phyloP scores from a whole-genome alignment of 108 stramenopile species.

The Pseudonitzschia pungens region DNA sequence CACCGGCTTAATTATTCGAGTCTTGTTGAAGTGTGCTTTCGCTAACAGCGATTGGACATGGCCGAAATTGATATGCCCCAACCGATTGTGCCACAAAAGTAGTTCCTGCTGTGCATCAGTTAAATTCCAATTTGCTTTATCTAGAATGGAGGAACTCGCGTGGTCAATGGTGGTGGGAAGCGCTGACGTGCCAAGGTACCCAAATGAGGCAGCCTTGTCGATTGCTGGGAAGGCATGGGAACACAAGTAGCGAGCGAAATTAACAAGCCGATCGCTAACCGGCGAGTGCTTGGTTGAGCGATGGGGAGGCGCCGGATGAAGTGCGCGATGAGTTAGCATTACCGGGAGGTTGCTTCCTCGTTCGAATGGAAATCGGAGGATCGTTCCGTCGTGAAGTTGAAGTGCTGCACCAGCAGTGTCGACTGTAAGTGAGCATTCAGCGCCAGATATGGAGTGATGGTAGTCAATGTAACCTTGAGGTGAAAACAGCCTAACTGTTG shows the following conservation, averaged over 20 bases:
- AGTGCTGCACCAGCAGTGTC: not conserved
- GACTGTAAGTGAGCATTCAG: not conserved
- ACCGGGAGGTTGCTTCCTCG: conserved; percentile 25
- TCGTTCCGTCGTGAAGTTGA: not conserved
- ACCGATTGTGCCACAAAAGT: conserved; percentile 29
- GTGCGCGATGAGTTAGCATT: conserved; percentile 3
- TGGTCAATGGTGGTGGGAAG: not conserved
- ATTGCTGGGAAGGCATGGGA: not conserved
- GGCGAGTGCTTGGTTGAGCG: not conserved
- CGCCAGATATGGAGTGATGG: not conserved
- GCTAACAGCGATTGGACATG: not conserved
- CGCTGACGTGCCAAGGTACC: not conserved
- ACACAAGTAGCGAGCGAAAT: not conserved
- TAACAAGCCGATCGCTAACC: not conserved
- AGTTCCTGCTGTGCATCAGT: conserved; percentile 30
- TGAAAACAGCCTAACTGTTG: conserved; percentile 26
- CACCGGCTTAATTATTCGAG: not conserved
- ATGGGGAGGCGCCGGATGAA: not conserved
- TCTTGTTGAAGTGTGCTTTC: not conserved
- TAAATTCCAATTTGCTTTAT: conserved; percentile 36
- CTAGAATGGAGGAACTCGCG: not conserved
- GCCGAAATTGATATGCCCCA: conserved; percentile 28
- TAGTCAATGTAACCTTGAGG: conserved; percentile 22
- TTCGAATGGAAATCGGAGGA: conserved; percentile 21
- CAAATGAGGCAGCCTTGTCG: not conserved